Base-by-base conservation (phyloP, 371 early-diverging fungal genomes). In the Batkoa obscura region DNA sequence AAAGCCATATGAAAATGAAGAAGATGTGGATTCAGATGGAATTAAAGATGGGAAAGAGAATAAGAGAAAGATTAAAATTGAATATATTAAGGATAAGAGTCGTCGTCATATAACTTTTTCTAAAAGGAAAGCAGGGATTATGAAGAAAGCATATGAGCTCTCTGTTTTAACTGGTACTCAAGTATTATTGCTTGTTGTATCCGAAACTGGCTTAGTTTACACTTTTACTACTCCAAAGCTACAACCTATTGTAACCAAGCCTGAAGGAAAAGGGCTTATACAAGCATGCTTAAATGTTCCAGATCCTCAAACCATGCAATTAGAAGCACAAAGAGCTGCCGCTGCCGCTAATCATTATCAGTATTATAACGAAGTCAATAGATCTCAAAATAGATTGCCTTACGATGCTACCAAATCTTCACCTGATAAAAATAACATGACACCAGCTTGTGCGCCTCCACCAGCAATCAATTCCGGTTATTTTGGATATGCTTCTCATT, bases 81-180 rank as follows among this genome's bases (percentile, higher is more conserved):
- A 90, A 66, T 98, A 86, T 64, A 99, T 99, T 60, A 84, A 86
- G 58, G 95, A 93, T 65, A 94, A 90, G 70, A 84, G 81, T 60
- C 78, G 91, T 60, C 77, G 99, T 62, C 90, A 93, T 62, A 95
- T 98, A 57, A 95, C 98, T 2, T 99, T 99, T 69, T 85, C 85
- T 60, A 99, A 99, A 69, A 78, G 99, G 67, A 99, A 97, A 69
- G 91, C 94, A 35, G 98, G 98, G 43, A 90, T 99, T 62, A 94
- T 99, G 95, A 98, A 98, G 70, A 99, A 96, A 80, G 98, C 98
- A 0, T 94, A 88, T 64, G 99, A 98, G 68, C 76, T 99, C 37
- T 81, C 81, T 63, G 88, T 94, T 2, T 71, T 99, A 53, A 98
- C 99, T 1, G 96, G 97, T 55, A 94, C 97, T 1, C 91, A 99